phyloP scores from a whole-genome alignment of 2,329 filamentous ascomycete species.

The Lachnellula subtilissima region DNA sequence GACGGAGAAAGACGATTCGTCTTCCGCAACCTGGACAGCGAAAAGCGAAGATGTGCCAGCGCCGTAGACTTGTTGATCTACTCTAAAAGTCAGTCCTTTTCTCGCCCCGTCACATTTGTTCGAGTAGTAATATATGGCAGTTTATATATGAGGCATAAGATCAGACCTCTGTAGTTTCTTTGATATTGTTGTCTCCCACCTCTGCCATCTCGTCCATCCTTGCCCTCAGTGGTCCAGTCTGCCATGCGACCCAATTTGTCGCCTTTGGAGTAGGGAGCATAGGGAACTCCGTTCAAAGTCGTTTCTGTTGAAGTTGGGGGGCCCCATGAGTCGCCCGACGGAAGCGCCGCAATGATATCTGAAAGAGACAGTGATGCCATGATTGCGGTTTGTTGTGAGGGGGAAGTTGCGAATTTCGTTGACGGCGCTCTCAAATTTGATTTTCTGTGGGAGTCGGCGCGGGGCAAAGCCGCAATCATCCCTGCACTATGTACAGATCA shows the following conservation, averaged over 20 bases:
- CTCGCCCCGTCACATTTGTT: not conserved
- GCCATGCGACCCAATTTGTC: constrained; percentile 99
- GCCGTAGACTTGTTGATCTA: constrained; percentile 96
- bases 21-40: constrained; percentile 85
- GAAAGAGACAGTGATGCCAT: constrained; percentile 54
- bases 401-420: constrained; percentile 5
- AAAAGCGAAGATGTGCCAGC: constrained; percentile 82
- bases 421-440: constrained; percentile 7
- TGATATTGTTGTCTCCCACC: constrained; percentile 86
- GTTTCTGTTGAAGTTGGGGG: constrained; percentile 77
- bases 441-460: constrained; percentile 20
- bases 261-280: constrained; percentile 96
- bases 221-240: constrained; percentile 91
- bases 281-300: constrained; percentile 89
- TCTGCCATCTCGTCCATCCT: constrained; percentile 67
- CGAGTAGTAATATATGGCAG: constrained; percentile 11
- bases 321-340: constrained; percentile 79
- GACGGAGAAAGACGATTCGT: constrained; percentile 96
- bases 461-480: constrained; percentile 2
- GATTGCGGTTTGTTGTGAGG: constrained; percentile 24
- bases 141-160: constrained; percentile 16
- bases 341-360: constrained; percentile 66
- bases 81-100: constrained; percentile 4
- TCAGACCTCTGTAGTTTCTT: constrained; percentile 81
- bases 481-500: too few species aligned